Base-by-base conservation (phyloP, 805 yeast species). In the Clavispora fructus region DNA sequence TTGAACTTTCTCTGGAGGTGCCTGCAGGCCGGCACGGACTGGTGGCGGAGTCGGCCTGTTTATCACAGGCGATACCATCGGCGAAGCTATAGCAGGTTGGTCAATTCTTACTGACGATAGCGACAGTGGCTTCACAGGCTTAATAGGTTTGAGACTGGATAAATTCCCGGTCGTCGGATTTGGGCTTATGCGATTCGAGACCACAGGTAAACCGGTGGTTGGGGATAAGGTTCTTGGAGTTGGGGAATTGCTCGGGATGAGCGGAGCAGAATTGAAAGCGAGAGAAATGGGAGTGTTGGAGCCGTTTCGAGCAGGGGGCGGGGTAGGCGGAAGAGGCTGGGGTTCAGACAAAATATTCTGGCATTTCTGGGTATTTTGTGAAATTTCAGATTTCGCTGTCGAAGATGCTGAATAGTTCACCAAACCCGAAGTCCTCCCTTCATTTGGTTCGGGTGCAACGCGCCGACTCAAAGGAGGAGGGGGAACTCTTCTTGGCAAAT, bases 221-320 rank as follows among this genome's bases (percentile, higher is more conserved):
- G 55, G 40, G 25, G 52, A 35, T 45, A 44, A 7, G 40, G 48
- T 44, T 35, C 27, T 42, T 51, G 69, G 65, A 2, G 69, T 59
- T 2, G 58, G 53, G 5, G 71, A 60, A 33, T 55, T 61, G 8
- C 65, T 64, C 6, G 75, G 75, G 17, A 69, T 62, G 16, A 71
- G 63, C 1, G 75, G 75, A 1, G 71, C 58, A 1, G 70, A 49
- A 4, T 70, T 55, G 43, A 70, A 70, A 2, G 69, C 75, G 39
- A 65, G 50, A 16, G 51, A 53, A 14, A 56, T 42, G 1, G 57
- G 54, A 5, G 52, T 41, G 11, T 54, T 46, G 10, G 45, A 26
- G 14, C 13, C 26, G 13, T 19, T 30, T 16, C 40, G 14, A 3
- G 43, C 28, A 10, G 50, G 42, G 10, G 51, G 45, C 1, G 48